These are phyloP conservation scores for Didymella keratinophila DNA, from an alignment of 2,329 filamentous ascomycete genomes.

Conservation along the genomic window DNA sequence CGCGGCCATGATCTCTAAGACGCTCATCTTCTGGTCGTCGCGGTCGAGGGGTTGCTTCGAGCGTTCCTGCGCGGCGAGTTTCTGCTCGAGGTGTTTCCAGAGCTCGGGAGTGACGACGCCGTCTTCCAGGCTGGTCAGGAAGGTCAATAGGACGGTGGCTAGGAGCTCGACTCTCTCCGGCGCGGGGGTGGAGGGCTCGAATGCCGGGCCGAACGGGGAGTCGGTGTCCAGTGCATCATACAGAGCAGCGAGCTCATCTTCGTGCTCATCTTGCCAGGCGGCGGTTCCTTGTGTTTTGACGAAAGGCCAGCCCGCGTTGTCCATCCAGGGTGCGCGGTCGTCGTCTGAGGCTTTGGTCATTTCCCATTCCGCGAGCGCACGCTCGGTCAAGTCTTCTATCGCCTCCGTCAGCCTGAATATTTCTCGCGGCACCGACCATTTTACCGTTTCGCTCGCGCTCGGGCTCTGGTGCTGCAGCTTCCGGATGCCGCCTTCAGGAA, in stretches of 20 bases:
- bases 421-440: slow-evolving; percentile 84
- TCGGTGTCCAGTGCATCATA: slow-evolving; percentile 78
- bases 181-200: slow-evolving; percentile 66
- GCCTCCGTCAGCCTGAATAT: slow-evolving; percentile 88
- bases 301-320: slow-evolving; percentile 67
- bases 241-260: slow-evolving; percentile 55
- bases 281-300: slow-evolving; percentile 45
- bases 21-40: slow-evolving; percentile 65
- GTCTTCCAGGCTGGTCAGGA: slow-evolving; percentile 77
- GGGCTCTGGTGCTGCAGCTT: slow-evolving; percentile 68
- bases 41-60: slow-evolving; percentile 50
- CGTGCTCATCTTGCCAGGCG: slow-evolving; percentile 56
- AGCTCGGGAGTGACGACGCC: slow-evolving; percentile 76
- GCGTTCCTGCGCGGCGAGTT: slow-evolving; percentile 49
- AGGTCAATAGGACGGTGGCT: slow-evolving; percentile 74
- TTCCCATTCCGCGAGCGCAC: slow-evolving; percentile 68
- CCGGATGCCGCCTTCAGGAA: slow-evolving; percentile 80
- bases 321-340: slow-evolving; percentile 61
- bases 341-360: slow-evolving; percentile 59
- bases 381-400: slow-evolving; percentile 67
- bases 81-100: slow-evolving; percentile 62
- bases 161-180: slow-evolving; percentile 77
- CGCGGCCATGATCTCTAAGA: slow-evolving; percentile 76
- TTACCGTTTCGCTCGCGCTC: slow-evolving; percentile 59
- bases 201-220: slow-evolving; percentile 64